Conservation (phyloP, 148 eudicot genomes). For the Dianthus caryophyllus region DNA sequence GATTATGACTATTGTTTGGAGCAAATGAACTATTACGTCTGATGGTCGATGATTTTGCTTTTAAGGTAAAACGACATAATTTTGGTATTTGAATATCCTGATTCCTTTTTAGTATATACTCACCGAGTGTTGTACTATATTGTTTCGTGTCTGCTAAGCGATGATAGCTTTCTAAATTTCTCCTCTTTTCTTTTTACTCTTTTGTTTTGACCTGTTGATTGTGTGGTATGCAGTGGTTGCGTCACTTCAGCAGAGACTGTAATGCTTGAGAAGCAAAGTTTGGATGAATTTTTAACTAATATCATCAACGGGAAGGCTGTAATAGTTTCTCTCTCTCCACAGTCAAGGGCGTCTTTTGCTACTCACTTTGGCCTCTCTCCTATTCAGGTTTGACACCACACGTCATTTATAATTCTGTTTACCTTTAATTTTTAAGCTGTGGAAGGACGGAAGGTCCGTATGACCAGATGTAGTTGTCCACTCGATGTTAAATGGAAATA, state of each 20-base stretch:
- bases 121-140: background rate
- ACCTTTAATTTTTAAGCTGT: background rate
- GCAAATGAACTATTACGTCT: background rate
- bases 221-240: conserved; percentile 75
- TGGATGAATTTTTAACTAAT: conserved; percentile 81
- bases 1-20: background rate
- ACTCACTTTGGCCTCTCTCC: conserved; percentile 82
- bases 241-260: conserved; percentile 95
- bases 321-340: conserved; percentile 86
- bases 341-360: conserved; percentile 95
- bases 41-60: too few species aligned
- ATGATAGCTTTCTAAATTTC: background rate
- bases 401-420: background rate
- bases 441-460: background rate
- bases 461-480: background rate
- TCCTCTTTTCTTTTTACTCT: background rate
- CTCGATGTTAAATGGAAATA: too few species aligned
- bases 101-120: background rate
- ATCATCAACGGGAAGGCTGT: conserved; percentile 67
- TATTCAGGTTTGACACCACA: conserved; percentile 51
- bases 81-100: background rate
- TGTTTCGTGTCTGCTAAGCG: background rate
- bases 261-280: conserved; percentile 98
- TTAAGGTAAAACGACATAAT: background rate
- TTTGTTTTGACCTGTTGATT: background rate